phyloP scores from a whole-genome alignment of 768 basidiomycete species.

The Lactarius vividus region DNA sequence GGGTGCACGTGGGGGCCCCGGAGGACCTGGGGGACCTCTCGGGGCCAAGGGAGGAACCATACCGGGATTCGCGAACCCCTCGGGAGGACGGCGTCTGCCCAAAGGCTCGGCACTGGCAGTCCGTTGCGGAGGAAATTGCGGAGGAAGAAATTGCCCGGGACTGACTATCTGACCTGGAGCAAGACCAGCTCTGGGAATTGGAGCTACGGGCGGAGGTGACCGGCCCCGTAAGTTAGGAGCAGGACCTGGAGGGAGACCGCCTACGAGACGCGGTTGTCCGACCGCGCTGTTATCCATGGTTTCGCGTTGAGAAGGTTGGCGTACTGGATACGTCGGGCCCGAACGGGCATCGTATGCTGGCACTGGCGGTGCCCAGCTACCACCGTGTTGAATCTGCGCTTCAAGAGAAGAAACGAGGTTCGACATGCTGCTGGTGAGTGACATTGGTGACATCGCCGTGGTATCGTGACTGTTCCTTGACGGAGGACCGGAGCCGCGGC shows the following conservation, averaged over 20 bases:
- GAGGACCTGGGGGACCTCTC: conserved; percentile 4
- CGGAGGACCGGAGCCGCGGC: conserved; percentile 13
- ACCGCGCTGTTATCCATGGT: background rate
- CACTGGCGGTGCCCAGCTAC: conserved; percentile 24
- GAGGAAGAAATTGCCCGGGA: conserved; percentile 29
- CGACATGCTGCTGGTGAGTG: conserved; percentile 28
- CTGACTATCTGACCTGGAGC: conserved; percentile 16
- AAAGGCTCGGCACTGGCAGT: conserved; percentile 19
- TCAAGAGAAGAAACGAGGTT: conserved; percentile 33
- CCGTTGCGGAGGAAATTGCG: conserved; percentile 26
- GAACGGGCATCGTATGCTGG: conserved; percentile 29
- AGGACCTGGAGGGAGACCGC: conserved; percentile 2
- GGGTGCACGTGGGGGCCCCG: background rate
- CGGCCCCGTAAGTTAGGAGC: background rate
- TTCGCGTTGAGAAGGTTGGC: conserved; percentile 31
- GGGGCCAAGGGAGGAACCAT: conserved; percentile 5
- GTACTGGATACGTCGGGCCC: conserved; percentile 27
- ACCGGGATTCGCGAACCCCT: background rate
- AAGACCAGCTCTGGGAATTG: conserved; percentile 7
- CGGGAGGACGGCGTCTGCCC: conserved; percentile 17
- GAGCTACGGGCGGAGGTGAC: conserved; percentile 1
- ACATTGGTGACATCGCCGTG: conserved; percentile 1
- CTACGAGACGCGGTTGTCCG: background rate
- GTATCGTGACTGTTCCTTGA: conserved; percentile 23
- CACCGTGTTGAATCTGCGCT: conserved; percentile 34